Base-by-base conservation (phyloP, 306 rosid genomes). In the Coriaria nepalensis region DNA sequence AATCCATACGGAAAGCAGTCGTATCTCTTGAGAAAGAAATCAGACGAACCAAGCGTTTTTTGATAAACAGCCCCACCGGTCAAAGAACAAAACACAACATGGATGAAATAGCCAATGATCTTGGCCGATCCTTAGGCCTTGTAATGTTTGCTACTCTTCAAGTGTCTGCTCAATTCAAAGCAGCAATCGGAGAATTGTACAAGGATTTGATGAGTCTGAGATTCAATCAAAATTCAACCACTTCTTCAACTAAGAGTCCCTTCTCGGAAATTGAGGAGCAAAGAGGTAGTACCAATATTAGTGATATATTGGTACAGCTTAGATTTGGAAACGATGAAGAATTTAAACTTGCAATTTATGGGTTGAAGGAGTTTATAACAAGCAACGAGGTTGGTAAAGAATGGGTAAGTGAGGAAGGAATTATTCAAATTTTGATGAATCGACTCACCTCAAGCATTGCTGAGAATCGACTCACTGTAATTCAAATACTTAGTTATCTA, bases 101-200 rank as follows among this genome's bases (percentile, higher is more conserved):
- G 8, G 94, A 79, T 76, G 67, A 69, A 50, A 49, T 78, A 43
- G 77, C 77, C 33, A 86, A 77, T 68, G 86, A 71, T 73, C 69
- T 87, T 2, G 94, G 94, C 12, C 74, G 96, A 55, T 77, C 96
- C 5, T 59, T 79, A 37, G 96, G 96, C 47, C 72, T 87, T 40
- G 68, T 87, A 11, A 67, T 82, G 53, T 73, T 75, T 43, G 79
- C 82, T 7, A 73, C 84, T 53, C 70, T 74, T 39, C 84, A 77
- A 52, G 78, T 68, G 33, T 82, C 82, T 5, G 13, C 61, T 2
- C 73, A 77, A 33, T 77, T 78, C 45, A 73, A 78, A 71, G 80
- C 70, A 48, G 73, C 66, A 48, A 71, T 75, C 49, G 78, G 77
- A 13, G 50, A 40, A 14, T 50, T 87, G 48, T 80, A 68, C 13